Percentiles rank a stretch among this genome's conserved stretches.
phyloP scores from a whole-genome alignment of 208 protist genomes.

The Porcisia hertigi region DNA sequence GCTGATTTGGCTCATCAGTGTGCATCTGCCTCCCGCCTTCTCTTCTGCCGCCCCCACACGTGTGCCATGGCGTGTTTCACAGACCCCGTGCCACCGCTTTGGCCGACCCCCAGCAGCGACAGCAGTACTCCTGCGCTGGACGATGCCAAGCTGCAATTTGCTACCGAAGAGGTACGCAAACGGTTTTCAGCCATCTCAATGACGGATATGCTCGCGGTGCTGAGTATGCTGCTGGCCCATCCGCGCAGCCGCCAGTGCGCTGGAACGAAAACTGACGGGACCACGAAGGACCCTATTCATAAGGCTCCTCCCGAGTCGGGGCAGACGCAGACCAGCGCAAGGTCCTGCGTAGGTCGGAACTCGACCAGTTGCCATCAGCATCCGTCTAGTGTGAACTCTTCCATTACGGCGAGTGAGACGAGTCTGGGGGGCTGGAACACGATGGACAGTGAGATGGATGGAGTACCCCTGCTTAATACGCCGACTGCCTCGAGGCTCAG shows the following conservation, averaged over 20 bases:
- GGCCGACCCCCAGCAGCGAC: neutral
- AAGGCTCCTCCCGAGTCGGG: neutral
- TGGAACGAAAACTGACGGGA: neutral
- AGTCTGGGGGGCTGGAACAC: conserved; percentile 19
- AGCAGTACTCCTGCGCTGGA: neutral
- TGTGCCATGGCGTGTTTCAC: neutral
- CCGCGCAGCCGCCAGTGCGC: conserved; percentile 4
- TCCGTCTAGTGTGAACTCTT: conserved; percentile 11
- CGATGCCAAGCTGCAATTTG: conserved; percentile 25
- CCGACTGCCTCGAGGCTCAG: conserved; percentile 5
- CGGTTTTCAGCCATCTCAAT: conserved; percentile 21
- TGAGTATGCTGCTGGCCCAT: conserved; percentile 18
- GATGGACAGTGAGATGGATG: conserved; percentile 2
- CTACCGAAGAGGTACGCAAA: conserved; percentile 18
- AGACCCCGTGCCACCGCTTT: neutral
- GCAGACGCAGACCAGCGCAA: neutral
- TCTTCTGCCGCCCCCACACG: neutral
- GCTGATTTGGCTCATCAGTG: neutral
- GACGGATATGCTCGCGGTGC: conserved; percentile 20
- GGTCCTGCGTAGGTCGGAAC: neutral
- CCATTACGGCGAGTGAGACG: conserved; percentile 23
- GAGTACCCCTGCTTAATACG: neutral
- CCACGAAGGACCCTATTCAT: neutral
- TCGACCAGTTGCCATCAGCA: conserved; percentile 4
- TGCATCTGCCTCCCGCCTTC: neutral